Conservation (phyloP, 2,329 filamentous ascomycete species). For the Paecilomyces sp. region DNA sequence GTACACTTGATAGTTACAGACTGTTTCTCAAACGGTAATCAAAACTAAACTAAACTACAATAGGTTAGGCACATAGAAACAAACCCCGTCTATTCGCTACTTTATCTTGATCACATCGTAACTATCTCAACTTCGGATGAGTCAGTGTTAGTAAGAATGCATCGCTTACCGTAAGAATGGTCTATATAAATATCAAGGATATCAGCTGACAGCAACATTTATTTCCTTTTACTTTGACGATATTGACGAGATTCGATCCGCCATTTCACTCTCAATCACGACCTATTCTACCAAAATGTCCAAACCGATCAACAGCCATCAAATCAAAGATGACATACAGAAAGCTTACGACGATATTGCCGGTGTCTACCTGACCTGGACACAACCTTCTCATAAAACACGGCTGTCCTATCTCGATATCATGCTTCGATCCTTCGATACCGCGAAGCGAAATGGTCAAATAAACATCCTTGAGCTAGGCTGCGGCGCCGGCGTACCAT, state of each 20-base stretch:
- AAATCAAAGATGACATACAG: constrained; percentile 7
- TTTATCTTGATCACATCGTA: too few species aligned
- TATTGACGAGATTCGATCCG: neutral
- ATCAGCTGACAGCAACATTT: neutral
- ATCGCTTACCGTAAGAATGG: neutral
- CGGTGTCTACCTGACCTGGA: constrained; percentile 30
- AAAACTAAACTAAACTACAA: too few species aligned
- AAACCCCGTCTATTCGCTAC: too few species aligned
- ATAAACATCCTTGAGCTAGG: constrained; percentile 31
- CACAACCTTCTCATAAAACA: constrained; percentile 13
- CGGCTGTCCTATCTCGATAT: constrained; percentile 24
- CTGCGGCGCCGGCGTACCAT: constrained; percentile 34
- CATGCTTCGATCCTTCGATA: constrained; percentile 16
- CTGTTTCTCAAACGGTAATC: too few species aligned
- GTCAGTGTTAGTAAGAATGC: too few species aligned
- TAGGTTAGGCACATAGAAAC: too few species aligned
- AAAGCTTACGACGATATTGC: constrained; percentile 32
- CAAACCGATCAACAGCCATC: neutral
- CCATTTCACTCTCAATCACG: neutral
- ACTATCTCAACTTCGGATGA: too few species aligned
- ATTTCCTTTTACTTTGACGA: neutral
- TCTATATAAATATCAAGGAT: neutral
- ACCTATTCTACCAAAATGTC: constrained; percentile 1
- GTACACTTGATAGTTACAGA: too few species aligned
- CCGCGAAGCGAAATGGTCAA: neutral